Conservation (phyloP, 179 eudicot species). For the Beta macrorhiza region DNA sequence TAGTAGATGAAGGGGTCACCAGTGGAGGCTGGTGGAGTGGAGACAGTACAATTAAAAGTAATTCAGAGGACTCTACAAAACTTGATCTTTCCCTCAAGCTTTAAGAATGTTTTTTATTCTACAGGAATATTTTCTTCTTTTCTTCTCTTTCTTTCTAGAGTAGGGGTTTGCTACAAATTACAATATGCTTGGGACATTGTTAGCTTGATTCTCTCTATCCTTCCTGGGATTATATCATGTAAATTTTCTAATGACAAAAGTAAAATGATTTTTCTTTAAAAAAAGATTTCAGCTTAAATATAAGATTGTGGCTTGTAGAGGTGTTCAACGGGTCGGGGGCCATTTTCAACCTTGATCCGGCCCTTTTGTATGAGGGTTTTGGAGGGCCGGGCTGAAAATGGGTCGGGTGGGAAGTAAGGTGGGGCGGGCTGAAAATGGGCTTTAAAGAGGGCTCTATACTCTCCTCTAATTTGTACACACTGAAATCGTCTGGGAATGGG, state of each 20-base stretch:
- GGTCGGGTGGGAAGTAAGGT: too few species aligned
- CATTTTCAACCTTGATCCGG: too few species aligned
- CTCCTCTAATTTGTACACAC: too few species aligned
- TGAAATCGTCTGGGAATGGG: too few species aligned
- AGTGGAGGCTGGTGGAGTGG: constrained; percentile 43
- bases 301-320: neutral
- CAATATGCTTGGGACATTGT: constrained; percentile 35
- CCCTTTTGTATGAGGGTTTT: too few species aligned
- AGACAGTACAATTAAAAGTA: constrained; percentile 34
- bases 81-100: constrained; percentile 80
- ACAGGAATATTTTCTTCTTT: constrained; percentile 14
- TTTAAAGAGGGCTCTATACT: too few species aligned
- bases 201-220: constrained; percentile 26
- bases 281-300: too few species aligned
- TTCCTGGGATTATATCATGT: constrained; percentile 35
- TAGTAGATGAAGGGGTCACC: constrained; percentile 30
- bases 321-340: too few species aligned
- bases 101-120: constrained; percentile 26
- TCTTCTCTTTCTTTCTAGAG: neutral
- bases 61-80: constrained; percentile 48
- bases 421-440: too few species aligned
- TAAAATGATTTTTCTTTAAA: constrained; percentile 21
- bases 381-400: too few species aligned
- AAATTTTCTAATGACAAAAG: constrained; percentile 34
- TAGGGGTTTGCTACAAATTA: constrained; percentile 30